Evolutionary conservation across 345 rosid species (phyloP).

Genomic region (Hypericum perforatum): DNA sequence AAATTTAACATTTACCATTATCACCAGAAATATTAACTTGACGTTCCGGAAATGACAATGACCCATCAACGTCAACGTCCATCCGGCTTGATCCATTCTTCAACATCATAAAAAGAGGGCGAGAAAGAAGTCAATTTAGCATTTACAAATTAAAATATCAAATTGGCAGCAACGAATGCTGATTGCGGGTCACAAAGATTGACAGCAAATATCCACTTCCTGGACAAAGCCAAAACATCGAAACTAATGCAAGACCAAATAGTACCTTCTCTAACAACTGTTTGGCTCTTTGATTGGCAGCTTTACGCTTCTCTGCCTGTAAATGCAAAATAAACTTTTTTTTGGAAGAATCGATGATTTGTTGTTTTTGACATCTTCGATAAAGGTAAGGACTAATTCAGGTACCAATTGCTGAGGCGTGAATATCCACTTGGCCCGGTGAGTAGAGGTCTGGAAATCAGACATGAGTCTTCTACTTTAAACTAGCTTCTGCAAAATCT

Average conservation of each 20-base stretch:
- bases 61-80: slow-evolving; percentile 83
- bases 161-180: slow-evolving; percentile 14
- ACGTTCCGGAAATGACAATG: slow-evolving; percentile 57
- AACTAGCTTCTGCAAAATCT: background rate
- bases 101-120: background rate
- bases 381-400: background rate
- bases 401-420: slow-evolving; percentile 62
- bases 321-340: background rate
- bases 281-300: slow-evolving; percentile 61
- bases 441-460: slow-evolving; percentile 84
- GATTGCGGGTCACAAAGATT: background rate
- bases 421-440: slow-evolving; percentile 86
- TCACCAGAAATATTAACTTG: slow-evolving; percentile 33
- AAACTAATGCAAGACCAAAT: background rate
- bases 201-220: background rate
- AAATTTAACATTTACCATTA: slow-evolving; percentile 31
- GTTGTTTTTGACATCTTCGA: slow-evolving; percentile 1
- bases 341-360: background rate
- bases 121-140: too few relatives aligned
- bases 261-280: slow-evolving; percentile 68
- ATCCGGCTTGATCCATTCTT: slow-evolving; percentile 78
- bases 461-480: slow-evolving; percentile 58
- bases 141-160: background rate
- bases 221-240: background rate
- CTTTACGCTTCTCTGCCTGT: slow-evolving; percentile 56